A percentile compares a stretch with the other conserved stretches of the same genome.
Conservation (phyloP, 1,284 basidiomycete genomes). For the Puccinia novopanici region DNA sequence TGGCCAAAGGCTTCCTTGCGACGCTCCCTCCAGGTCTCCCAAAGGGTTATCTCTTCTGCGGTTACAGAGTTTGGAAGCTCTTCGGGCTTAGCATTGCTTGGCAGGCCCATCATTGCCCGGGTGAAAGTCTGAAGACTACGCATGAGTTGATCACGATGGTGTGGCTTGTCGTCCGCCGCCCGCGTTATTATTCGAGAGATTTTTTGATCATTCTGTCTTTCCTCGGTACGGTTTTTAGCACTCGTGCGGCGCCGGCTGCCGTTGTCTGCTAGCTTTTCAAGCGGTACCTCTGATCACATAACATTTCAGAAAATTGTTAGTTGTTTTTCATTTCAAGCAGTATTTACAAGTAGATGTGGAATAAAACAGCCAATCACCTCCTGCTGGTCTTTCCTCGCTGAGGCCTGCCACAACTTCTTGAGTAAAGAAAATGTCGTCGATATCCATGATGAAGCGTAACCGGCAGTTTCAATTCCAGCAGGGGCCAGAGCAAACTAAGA, state of each 20-base stretch:
- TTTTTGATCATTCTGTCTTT: neutral
- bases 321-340: no score
- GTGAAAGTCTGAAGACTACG: slow-evolving; percentile 24
- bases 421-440: neutral
- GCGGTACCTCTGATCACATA: slow-evolving; percentile 5
- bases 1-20: slow-evolving; percentile 5
- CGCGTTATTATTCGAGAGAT: neutral
- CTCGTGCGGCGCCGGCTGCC: neutral
- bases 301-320: no score
- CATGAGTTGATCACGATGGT: neutral
- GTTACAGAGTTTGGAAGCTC: slow-evolving; percentile 1
- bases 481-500: neutral
- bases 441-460: neutral
- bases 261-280: neutral
- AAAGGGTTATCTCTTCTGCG: neutral
- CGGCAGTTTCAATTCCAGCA: neutral
- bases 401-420: neutral
- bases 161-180: slow-evolving; percentile 3
- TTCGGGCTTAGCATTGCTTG: neutral
- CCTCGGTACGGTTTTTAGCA: slow-evolving; percentile 1
- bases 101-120: slow-evolving; percentile 12
- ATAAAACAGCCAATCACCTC: neutral
- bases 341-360: neutral
- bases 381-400: neutral
- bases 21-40: slow-evolving; percentile 25